These are phyloP conservation scores for Chenopodium formosanum DNA, from an alignment of 148 eudicot genomes.

Conservation along the genomic window DNA sequence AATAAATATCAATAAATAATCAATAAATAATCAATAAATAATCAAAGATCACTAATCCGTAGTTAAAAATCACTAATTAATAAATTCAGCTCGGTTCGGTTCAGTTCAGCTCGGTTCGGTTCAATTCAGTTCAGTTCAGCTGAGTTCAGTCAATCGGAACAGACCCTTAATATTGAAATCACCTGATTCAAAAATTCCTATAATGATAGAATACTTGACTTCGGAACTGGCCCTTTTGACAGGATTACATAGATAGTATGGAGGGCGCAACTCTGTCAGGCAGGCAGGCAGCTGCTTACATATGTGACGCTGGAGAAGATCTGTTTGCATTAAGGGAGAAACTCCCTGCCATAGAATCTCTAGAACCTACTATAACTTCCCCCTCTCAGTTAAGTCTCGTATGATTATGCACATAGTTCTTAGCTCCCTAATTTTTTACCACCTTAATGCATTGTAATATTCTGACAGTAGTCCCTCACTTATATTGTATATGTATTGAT, in stretches of 20 bases:
- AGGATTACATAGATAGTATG: constrained; percentile 99
- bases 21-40: no score
- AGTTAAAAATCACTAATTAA: no score
- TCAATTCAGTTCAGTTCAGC: no score
- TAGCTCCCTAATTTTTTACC: background rate
- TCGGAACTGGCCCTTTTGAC: constrained; percentile 11
- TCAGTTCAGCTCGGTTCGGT: no score
- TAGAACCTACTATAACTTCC: constrained; percentile 29
- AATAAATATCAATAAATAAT: no score
- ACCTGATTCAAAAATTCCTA: background rate
- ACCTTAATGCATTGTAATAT: constrained; percentile 3
- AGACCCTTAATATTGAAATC: constrained; percentile 3
- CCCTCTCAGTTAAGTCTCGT: constrained; percentile 50
- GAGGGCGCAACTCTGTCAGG: constrained; percentile 98
- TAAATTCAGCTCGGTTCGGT: no score
- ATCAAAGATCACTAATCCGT: no score
- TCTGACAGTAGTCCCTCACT: constrained; percentile 18
- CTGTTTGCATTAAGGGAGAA: constrained; percentile 48
- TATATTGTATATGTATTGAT: constrained; percentile 11
- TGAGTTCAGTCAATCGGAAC: no score
- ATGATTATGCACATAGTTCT: constrained; percentile 28
- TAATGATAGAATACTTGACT: background rate
- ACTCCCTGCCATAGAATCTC: constrained; percentile 41
- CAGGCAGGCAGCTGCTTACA: constrained; percentile 83
- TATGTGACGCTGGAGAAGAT: constrained; percentile 90